Percentiles rank a stretch among this genome's conserved stretches.
phyloP scores from a whole-genome alignment of 495 filamentous ascomycete species.

The Parathielavia hyrcaniae region DNA sequence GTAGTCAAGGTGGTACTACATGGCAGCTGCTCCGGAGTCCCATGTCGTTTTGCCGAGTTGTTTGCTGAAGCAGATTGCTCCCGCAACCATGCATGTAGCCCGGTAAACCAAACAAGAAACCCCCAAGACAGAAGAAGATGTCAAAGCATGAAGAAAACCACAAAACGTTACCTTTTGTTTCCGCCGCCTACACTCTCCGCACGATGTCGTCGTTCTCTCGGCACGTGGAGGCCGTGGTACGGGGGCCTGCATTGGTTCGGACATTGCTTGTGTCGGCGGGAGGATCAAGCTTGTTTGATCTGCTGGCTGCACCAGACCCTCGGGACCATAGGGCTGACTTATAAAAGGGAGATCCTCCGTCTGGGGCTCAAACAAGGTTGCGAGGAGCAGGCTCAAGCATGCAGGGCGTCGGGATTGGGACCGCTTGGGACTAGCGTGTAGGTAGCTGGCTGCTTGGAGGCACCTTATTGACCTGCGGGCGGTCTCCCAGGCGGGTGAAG shows the following conservation, averaged over 20 bases:
- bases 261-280: slow-evolving; percentile 25
- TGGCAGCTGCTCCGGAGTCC: neutral
- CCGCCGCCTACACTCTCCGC: slow-evolving; percentile 36
- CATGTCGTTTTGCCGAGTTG: neutral
- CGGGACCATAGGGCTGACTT: slow-evolving; percentile 33
- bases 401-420: slow-evolving; percentile 29
- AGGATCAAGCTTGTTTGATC: neutral
- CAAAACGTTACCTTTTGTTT: slow-evolving; percentile 35
- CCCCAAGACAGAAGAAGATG: neutral
- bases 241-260: slow-evolving; percentile 31
- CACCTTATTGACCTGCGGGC: neutral
- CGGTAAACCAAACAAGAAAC: too few species aligned
- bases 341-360: slow-evolving; percentile 21
- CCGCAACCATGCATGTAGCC: too few species aligned
- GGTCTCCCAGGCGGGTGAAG: neutral
- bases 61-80: too few species aligned
- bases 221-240: slow-evolving; percentile 27
- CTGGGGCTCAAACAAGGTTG: slow-evolving; percentile 16
- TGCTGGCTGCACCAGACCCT: slow-evolving; percentile 7
- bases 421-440: slow-evolving; percentile 30
- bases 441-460: slow-evolving; percentile 13
- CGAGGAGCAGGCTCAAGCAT: slow-evolving; percentile 22
- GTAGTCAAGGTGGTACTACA: neutral
- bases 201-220: slow-evolving; percentile 37
- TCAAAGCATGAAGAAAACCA: too few species aligned